Evolutionary conservation across 108 stramenopile genomes (phyloP).

Genomic region (Asterionellopsis glacialis): DNA sequence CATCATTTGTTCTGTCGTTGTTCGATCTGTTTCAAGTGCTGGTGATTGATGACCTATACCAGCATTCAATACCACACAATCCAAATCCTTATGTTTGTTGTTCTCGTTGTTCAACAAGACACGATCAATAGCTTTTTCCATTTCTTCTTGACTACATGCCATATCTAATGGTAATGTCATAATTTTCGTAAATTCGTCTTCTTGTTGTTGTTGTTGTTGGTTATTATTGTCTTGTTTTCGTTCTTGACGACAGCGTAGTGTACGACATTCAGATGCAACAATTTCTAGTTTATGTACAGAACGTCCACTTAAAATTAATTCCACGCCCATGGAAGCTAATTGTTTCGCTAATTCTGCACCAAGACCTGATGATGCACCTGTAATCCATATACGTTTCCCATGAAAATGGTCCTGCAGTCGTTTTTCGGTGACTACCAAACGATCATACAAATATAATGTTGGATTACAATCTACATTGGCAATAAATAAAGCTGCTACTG

Average conservation of each 20-base stretch:
- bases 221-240: background rate
- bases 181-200: background rate
- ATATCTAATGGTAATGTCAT: conserved; percentile 33
- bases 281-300: conserved; percentile 13
- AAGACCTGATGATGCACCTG: conserved; percentile 46
- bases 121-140: conserved; percentile 15
- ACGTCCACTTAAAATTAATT: conserved; percentile 34
- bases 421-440: conserved; percentile 11
- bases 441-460: conserved; percentile 29
- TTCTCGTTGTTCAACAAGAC: background rate
- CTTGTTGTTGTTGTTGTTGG: background rate
- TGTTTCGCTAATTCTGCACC: conserved; percentile 49
- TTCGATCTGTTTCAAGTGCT: conserved; percentile 7
- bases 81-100: conserved; percentile 11
- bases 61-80: conserved; percentile 43
- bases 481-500: conserved; percentile 19
- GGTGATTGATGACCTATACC: conserved; percentile 40
- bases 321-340: conserved; percentile 31
- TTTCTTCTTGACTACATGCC: conserved; percentile 10
- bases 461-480: conserved; percentile 31
- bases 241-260: background rate
- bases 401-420: conserved; percentile 13
- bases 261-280: conserved; percentile 30
- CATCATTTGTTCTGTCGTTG: conserved; percentile 21
- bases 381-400: conserved; percentile 43